A percentile compares a stretch with the other conserved stretches of the same genome.
Conservation (phyloP, 352 stramenopile genomes). For the Pythium dissotocum region DNA sequence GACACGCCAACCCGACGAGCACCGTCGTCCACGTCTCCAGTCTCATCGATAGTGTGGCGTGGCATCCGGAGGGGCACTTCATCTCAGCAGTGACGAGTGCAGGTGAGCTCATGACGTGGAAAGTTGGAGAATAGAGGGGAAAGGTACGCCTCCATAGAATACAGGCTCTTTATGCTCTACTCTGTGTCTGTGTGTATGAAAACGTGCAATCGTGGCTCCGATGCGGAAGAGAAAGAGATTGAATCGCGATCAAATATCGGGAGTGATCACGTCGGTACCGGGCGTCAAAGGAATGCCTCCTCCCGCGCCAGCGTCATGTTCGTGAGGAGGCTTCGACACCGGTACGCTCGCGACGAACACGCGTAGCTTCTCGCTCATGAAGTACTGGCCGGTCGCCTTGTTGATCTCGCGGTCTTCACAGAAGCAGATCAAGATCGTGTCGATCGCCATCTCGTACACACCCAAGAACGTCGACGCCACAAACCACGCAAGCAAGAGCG, state of each 20-base stretch:
- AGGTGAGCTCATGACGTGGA: constrained; percentile 12
- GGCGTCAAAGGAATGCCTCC: background rate
- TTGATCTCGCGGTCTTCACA: constrained; percentile 91
- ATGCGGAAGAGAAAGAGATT: background rate
- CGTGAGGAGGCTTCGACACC: constrained; percentile 20
- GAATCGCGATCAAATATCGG: background rate
- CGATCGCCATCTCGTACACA: constrained; percentile 94
- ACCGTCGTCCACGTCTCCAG: constrained; percentile 3
- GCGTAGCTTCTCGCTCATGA: constrained; percentile 76
- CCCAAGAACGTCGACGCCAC: constrained; percentile 87
- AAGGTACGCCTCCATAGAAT: constrained; percentile 3
- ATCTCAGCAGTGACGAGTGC: constrained; percentile 5
- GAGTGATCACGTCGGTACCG: constrained; percentile 2
- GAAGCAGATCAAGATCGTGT: constrained; percentile 96
- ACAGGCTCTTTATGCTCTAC: background rate
- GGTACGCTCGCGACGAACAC: constrained; percentile 72
- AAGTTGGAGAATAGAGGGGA: background rate
- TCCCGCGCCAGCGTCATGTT: constrained; percentile 7
- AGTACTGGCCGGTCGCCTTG: constrained; percentile 64
- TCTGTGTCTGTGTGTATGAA: background rate
- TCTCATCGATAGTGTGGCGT: constrained; percentile 4
- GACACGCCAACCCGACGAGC: background rate
- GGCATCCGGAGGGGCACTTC: background rate
- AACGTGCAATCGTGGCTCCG: background rate
- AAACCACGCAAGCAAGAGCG: constrained; percentile 88